Evolutionary conservation across 176 grass and related monocot species (phyloP).

Genomic region (Triticum monococcum): DNA sequence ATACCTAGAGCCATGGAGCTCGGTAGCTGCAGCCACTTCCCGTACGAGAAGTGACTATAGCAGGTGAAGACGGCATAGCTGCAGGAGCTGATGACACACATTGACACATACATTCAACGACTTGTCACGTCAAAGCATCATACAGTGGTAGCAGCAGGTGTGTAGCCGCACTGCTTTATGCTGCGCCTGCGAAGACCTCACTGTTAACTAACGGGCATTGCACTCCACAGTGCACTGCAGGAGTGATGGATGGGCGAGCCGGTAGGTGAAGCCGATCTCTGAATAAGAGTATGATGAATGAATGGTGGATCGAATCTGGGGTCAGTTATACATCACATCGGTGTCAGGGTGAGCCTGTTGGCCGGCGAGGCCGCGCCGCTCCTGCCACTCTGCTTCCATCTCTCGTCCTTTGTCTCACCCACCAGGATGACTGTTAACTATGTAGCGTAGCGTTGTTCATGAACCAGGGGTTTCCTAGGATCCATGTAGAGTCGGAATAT

Average conservation of each 20-base stretch:
- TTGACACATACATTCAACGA: not conserved
- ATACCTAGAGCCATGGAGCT: too few relatives aligned
- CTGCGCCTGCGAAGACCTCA: not conserved
- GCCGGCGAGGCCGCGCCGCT: not conserved
- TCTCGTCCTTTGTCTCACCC: not conserved
- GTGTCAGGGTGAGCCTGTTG: not conserved
- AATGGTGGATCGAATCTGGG: not conserved
- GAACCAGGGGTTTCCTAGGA: not conserved
- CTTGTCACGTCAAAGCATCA: not conserved
- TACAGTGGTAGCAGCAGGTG: not conserved
- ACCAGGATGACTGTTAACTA: not conserved
- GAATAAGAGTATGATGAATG: not conserved
- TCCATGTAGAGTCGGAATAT: not conserved
- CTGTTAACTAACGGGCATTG: not conserved
- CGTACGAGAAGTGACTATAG: not conserved
- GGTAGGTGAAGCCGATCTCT: not conserved
- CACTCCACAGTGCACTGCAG: not conserved
- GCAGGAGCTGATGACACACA: not conserved
- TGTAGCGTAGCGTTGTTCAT: not conserved
- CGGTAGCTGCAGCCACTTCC: too few relatives aligned
- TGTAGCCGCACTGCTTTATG: not conserved
- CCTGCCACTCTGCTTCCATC: not conserved
- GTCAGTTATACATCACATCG: conserved; percentile 5
- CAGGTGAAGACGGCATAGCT: not conserved
- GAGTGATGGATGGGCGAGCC: not conserved